A percentile compares a stretch with the other conserved stretches of the same genome.
These are phyloP conservation scores for Fereydounia khargensis DNA, from an alignment of 1,284 basidiomycete genomes.

Conservation along the genomic window DNA sequence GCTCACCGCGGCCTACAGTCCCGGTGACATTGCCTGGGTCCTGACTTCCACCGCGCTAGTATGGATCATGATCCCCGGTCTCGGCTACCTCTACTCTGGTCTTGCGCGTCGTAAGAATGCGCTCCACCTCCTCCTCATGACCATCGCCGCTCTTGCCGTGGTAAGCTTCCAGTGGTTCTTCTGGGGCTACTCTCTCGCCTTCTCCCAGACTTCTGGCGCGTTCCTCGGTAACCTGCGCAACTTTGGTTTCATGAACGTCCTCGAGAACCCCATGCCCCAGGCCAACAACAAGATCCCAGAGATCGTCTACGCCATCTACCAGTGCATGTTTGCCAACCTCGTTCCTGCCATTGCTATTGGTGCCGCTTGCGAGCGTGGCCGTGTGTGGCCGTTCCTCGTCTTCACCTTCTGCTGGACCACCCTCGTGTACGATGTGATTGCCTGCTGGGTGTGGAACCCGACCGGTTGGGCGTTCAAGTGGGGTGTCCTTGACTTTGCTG, in stretches of 20 bases:
- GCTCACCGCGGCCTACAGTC: constrained; percentile 29
- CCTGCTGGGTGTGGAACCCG: constrained; percentile 78
- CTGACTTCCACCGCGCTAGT: constrained; percentile 77
- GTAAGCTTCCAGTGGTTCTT: constrained; percentile 64
- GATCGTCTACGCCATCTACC: constrained; percentile 60
- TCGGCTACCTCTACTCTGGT: constrained; percentile 80
- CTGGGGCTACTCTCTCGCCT: constrained; percentile 58
- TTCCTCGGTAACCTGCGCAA: constrained; percentile 74
- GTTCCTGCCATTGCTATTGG: constrained; percentile 63
- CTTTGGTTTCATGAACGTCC: constrained; percentile 67
- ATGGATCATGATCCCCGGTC: constrained; percentile 66
- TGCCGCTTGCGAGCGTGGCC: constrained; percentile 78
- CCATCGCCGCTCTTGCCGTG: constrained; percentile 57
- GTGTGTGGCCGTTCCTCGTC: constrained; percentile 81
- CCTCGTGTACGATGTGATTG: constrained; percentile 62
- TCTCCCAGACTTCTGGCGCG: constrained; percentile 64
- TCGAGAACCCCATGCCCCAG: constrained; percentile 73
- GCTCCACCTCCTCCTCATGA: constrained; percentile 61
- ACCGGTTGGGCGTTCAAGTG: constrained; percentile 86
- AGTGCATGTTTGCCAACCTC: constrained; percentile 60
- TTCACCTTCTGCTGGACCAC: constrained; percentile 85
- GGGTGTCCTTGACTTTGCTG: constrained; percentile 89
- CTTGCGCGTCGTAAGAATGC: constrained; percentile 70
- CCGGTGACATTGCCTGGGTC: constrained; percentile 60
- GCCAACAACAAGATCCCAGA: constrained; percentile 62